Conservation (phyloP, 2,329 filamentous ascomycete genomes). For the Colletotrichum caudatum region DNA sequence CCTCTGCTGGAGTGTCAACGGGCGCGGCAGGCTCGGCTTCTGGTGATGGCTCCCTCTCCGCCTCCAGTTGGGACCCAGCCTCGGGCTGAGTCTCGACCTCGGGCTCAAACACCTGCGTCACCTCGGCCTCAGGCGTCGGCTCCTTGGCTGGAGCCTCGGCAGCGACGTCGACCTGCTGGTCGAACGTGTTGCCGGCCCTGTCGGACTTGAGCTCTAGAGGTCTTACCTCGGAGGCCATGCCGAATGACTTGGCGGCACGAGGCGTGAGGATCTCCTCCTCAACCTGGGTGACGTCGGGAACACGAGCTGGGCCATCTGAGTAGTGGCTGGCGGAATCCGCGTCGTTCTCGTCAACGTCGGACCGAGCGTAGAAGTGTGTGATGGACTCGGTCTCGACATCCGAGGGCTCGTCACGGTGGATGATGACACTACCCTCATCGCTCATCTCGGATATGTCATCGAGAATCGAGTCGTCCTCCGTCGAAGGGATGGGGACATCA, state of each 20-base stretch:
- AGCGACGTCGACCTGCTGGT: constrained; percentile 44
- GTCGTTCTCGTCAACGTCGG: constrained; percentile 62
- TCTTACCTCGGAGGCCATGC: constrained; percentile 35
- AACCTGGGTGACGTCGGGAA: constrained; percentile 33
- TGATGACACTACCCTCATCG: constrained; percentile 70
- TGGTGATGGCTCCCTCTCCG: constrained; percentile 42
- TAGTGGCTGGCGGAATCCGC: constrained; percentile 70
- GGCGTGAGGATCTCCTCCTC: constrained; percentile 66
- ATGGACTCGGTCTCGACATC: constrained; percentile 75
- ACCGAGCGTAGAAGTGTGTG: constrained; percentile 72
- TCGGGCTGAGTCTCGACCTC: constrained; percentile 7
- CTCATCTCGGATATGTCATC: constrained; percentile 52
- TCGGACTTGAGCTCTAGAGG: constrained; percentile 39
- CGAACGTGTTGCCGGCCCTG: constrained; percentile 42
- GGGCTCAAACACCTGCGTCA: constrained; percentile 17
- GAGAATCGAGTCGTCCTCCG: constrained; percentile 79
- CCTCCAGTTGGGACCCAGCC: not conserved
- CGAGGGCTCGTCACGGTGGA: constrained; percentile 75
- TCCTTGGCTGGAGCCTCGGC: constrained; percentile 12
- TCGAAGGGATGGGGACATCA: constrained; percentile 89
- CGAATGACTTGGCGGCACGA: constrained; percentile 52
- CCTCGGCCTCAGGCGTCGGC: constrained; percentile 21
- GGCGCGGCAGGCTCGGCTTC: constrained; percentile 42
- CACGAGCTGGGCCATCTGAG: constrained; percentile 53
- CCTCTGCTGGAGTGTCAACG: constrained; percentile 48